These are phyloP conservation scores for Chytriomyces hyalinus DNA, from an alignment of 192 early-diverging fungal species.

Conservation along the genomic window DNA sequence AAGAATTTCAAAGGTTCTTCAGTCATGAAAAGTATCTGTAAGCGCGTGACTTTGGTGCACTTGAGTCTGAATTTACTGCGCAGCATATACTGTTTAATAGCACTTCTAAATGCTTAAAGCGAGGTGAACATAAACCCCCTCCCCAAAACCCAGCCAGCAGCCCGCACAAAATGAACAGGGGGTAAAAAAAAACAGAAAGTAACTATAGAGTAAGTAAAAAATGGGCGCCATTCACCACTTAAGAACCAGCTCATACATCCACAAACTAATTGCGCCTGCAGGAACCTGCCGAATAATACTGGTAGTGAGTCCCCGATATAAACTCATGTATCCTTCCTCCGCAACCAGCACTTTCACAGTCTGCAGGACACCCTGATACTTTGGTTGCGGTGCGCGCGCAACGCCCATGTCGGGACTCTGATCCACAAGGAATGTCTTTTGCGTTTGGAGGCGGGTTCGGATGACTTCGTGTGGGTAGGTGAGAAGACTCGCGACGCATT, in stretches of 20 bases:
- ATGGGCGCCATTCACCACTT: slow-evolving; percentile 11
- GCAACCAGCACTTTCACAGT: slow-evolving; percentile 69
- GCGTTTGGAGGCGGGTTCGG: slow-evolving; percentile 91
- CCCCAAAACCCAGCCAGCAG: too few species aligned
- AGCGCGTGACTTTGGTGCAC: too few species aligned
- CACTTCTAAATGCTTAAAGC: too few species aligned
- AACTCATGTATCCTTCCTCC: slow-evolving; percentile 82
- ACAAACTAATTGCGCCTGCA: slow-evolving; percentile 80
- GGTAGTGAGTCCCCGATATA: slow-evolving; percentile 86
- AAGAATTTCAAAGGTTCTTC: too few species aligned
- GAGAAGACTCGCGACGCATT: slow-evolving; percentile 84
- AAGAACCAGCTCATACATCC: slow-evolving; percentile 88
- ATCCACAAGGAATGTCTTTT: slow-evolving; percentile 48
- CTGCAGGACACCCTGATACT: slow-evolving; percentile 85
- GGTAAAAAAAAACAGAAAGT: too few species aligned
- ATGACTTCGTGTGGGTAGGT: slow-evolving; percentile 98
- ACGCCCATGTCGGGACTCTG: slow-evolving; percentile 8
- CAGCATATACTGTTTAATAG: too few species aligned
- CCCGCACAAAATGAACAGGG: too few species aligned
- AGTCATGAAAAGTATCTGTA: too few species aligned
- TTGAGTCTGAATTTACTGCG: too few species aligned
- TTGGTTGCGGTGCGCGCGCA: slow-evolving; percentile 29
- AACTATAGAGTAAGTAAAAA: too few species aligned
- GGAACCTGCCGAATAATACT: slow-evolving; percentile 91
- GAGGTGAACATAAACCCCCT: too few species aligned